phyloP scores from a whole-genome alignment of 2,329 filamentous ascomycete genomes.

The Penicillium sp. region DNA sequence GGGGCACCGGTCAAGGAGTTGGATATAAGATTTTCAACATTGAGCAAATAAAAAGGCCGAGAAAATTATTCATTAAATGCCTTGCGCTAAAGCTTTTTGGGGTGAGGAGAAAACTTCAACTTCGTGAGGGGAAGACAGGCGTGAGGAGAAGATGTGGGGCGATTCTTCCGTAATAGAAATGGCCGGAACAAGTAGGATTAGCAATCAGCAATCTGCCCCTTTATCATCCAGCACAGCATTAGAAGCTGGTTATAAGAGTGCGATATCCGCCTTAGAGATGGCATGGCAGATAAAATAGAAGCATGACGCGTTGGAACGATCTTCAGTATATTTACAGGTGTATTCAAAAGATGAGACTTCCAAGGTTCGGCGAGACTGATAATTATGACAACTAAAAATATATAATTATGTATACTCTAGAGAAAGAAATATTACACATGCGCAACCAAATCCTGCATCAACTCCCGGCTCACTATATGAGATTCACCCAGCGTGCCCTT shows the following conservation, averaged over 20 bases:
- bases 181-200: too few species aligned
- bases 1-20: background rate
- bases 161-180: conserved; percentile 1
- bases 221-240: background rate
- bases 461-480: conserved; percentile 30
- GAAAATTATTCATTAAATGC: background rate
- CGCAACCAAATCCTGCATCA: conserved; percentile 10
- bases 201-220: background rate
- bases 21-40: background rate
- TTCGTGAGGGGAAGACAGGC: background rate
- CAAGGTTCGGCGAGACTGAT: too few species aligned
- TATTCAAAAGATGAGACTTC: too few species aligned
- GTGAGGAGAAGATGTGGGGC: background rate
- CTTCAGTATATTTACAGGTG: too few species aligned
- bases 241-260: too few species aligned
- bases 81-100: conserved; percentile 3
- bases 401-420: background rate
- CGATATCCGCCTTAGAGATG: too few species aligned
- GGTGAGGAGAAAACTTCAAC: background rate
- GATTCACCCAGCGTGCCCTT: conserved; percentile 48
- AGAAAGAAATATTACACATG: background rate
- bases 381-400: background rate
- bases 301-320: too few species aligned
- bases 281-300: too few species aligned
- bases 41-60: background rate